Percentiles rank a stretch among this genome's conserved stretches.
phyloP scores from a whole-genome alignment of 306 rosid species.

The Dryas octopetala region DNA sequence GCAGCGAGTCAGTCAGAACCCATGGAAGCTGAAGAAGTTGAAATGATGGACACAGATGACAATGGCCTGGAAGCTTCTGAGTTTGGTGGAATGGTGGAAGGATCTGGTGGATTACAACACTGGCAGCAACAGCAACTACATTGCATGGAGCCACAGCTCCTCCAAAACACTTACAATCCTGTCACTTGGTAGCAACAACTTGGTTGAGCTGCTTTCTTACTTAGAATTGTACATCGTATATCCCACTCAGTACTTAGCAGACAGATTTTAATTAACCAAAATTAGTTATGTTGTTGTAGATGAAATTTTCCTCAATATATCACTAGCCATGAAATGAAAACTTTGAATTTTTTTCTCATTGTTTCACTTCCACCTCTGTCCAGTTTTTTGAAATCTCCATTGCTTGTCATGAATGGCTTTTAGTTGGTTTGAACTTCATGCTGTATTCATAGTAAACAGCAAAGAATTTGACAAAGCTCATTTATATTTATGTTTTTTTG shows the following conservation, averaged over 20 bases:
- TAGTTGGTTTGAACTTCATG: no score
- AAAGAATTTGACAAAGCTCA: no score
- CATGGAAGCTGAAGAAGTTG: conserved; percentile 31
- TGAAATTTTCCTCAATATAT: no score
- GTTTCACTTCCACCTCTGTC: no score
- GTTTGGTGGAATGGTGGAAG: conserved; percentile 9
- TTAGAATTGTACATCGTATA: neutral
- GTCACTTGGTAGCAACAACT: conserved; percentile 23
- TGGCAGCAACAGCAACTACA: conserved; percentile 31
- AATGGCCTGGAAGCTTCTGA: neutral
- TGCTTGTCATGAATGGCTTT: no score
- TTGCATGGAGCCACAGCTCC: conserved; percentile 20
- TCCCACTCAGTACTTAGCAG: neutral
- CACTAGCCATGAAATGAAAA: no score
- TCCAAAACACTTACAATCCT: conserved; percentile 17
- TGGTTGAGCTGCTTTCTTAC: neutral
- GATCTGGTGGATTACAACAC: conserved; percentile 19
- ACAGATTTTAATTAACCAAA: neutral
- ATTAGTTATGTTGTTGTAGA: neutral
- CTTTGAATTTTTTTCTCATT: no score
- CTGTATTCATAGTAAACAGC: no score
- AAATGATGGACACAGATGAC: conserved; percentile 52
- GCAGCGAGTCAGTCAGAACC: conserved; percentile 14
- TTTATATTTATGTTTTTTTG: no score
- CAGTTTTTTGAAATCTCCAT: no score